Percentiles rank a stretch among this genome's conserved stretches.
These are phyloP conservation scores for Testicularia cyperi DNA, from an alignment of 1,284 basidiomycete genomes.

Conservation along the genomic window DNA sequence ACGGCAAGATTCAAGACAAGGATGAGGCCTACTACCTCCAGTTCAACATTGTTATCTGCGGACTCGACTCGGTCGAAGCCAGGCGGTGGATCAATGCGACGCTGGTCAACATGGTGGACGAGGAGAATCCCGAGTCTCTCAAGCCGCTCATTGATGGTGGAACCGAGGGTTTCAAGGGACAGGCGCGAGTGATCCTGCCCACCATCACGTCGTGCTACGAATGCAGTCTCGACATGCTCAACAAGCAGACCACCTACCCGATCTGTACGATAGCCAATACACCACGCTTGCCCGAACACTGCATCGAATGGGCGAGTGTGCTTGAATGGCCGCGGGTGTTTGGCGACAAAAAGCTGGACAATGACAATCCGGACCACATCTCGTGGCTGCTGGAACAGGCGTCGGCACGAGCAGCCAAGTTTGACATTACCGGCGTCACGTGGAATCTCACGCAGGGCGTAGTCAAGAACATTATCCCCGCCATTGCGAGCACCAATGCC, in stretches of 20 bases:
- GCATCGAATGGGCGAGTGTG: slow-evolving; percentile 99
- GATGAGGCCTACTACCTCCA: slow-evolving; percentile 93
- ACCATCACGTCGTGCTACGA: slow-evolving; percentile 96
- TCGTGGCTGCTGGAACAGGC: slow-evolving; percentile 86
- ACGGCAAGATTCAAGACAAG: slow-evolving; percentile 98
- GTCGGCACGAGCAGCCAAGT: slow-evolving; percentile 73
- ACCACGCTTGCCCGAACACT: slow-evolving; percentile 94
- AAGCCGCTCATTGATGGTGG: slow-evolving; percentile 99
- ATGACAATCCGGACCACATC: slow-evolving; percentile 93
- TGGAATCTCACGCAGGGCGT: slow-evolving; percentile 98
- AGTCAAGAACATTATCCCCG: slow-evolving; percentile 99
- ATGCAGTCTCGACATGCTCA: slow-evolving; percentile 96
- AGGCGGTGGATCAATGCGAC: slow-evolving; percentile 99
- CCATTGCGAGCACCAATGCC: slow-evolving; percentile 62
- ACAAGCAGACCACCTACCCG: slow-evolving; percentile 93
- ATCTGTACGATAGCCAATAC: slow-evolving; percentile 99
- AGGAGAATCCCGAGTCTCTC: slow-evolving; percentile 81
- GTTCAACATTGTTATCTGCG: slow-evolving; percentile 95
- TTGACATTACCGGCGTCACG: slow-evolving; percentile 95
- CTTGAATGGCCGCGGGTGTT: slow-evolving; percentile 93
- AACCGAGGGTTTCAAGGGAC: slow-evolving; percentile 99
- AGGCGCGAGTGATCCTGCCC: slow-evolving; percentile 94
- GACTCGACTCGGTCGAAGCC: slow-evolving; percentile 83
- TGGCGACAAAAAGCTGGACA: slow-evolving; percentile 63
- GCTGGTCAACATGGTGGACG: slow-evolving; percentile 82